Conservation (phyloP, 495 filamentous ascomycete species). For the Penicillium silybi region DNA sequence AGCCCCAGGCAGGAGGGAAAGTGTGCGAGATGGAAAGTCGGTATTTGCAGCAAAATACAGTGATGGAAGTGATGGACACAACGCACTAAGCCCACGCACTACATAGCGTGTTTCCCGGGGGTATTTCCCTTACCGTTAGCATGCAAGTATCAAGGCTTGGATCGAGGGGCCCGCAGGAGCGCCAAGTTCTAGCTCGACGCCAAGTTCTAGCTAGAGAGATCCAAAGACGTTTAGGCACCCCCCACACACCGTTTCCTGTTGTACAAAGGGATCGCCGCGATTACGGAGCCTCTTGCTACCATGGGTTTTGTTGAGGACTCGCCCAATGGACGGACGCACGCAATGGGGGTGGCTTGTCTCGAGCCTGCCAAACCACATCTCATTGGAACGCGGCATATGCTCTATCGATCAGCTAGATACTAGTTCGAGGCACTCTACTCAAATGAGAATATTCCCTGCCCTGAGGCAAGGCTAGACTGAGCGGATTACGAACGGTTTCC, state of each 20-base stretch:
- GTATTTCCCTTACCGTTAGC: conserved; percentile 12
- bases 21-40: not conserved
- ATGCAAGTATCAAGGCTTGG: not conserved
- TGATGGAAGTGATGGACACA: conserved; percentile 2
- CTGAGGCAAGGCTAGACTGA: conserved; percentile 6
- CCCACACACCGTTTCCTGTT: not conserved
- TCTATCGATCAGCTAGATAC: not conserved
- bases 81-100: conserved; percentile 19
- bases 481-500: conserved; percentile 6
- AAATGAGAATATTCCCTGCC: not conserved
- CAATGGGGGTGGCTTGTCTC: not conserved
- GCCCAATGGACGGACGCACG: not conserved
- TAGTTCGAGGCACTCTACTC: not conserved
- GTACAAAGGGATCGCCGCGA: not conserved
- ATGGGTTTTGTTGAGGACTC: not conserved
- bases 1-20: not conserved
- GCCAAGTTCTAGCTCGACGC: not conserved
- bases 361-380: not conserved
- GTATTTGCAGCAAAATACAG: not conserved
- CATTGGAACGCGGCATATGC: not conserved
- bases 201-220: not conserved
- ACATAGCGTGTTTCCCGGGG: not conserved
- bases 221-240: not conserved
- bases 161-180: not conserved
- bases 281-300: not conserved